These are phyloP conservation scores for Metschnikowia orientalis DNA, from an alignment of 805 yeast genomes.

Conservation along the genomic window DNA sequence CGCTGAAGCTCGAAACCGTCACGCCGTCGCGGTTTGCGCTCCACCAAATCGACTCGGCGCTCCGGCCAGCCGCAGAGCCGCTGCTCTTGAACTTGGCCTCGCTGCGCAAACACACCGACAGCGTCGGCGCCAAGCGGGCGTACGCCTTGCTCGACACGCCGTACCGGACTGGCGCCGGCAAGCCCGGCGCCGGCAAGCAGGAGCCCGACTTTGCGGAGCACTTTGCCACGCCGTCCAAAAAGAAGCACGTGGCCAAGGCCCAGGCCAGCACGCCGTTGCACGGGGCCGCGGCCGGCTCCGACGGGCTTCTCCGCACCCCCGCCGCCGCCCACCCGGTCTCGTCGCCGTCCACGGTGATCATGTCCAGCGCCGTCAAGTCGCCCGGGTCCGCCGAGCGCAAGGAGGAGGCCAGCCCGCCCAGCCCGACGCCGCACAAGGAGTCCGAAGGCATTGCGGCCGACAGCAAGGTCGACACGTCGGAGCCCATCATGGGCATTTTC, in stretches of 20 bases:
- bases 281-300: slow-evolving; percentile 8
- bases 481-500: slow-evolving; percentile 38
- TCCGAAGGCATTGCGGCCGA: not conserved
- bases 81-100: slow-evolving; percentile 21
- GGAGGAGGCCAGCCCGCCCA: slow-evolving; percentile 21
- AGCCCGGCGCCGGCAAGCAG: slow-evolving; percentile 10
- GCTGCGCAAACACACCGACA: slow-evolving; percentile 4
- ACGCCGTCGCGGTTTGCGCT: slow-evolving; percentile 38
- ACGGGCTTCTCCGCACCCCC: slow-evolving; percentile 28
- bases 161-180: slow-evolving; percentile 31
- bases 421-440: slow-evolving; percentile 37
- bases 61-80: slow-evolving; percentile 12
- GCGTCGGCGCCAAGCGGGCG: slow-evolving; percentile 23
- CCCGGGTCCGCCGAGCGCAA: slow-evolving; percentile 13
- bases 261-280: slow-evolving; percentile 19
- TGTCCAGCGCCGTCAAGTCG: slow-evolving; percentile 29
- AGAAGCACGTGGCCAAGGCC: slow-evolving; percentile 23
- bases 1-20: slow-evolving; percentile 33
- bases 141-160: slow-evolving; percentile 37
- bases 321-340: slow-evolving; percentile 29
- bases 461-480: slow-evolving; percentile 14
- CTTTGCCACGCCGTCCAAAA: slow-evolving; percentile 33
- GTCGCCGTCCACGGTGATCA: slow-evolving; percentile 41
- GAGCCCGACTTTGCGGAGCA: slow-evolving; percentile 17
- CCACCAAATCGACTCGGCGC: slow-evolving; percentile 5